Base-by-base conservation (phyloP, 1,284 basidiomycete genomes). In the Laetiporus sulphureus region DNA sequence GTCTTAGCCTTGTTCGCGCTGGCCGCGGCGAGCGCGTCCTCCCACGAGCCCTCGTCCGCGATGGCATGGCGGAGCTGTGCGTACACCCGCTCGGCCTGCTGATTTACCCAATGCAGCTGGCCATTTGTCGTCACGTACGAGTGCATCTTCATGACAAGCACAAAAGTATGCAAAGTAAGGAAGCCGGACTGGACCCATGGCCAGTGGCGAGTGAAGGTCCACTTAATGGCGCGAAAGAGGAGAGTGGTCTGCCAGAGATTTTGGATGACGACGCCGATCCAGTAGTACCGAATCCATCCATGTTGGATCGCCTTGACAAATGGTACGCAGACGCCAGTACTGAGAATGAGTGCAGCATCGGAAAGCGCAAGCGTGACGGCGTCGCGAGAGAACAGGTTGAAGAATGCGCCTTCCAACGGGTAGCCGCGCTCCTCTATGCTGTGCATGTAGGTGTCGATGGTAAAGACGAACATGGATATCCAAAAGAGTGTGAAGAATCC, bases 161-260 rank as follows among this genome's bases (percentile, higher is more conserved):
- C 83, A 6, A 96, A 67, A 11, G 85, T 80, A 61, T 94, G 95
- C n/a, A 98, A 66, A 0, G 92, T 94, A 40, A 98, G 72, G 65
- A 93, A 98, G 6, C 94, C 94, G 0, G 91, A 91, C 62, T 99
- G 95, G 1, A 98, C 94, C 94, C 95, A 97, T 29, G 91, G 92
- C 94, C 93, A 98, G 52, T 92, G 76, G 40, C 90, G 67, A 50
- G 89, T 78, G 59, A 87, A 90, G 0, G 88, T 91, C 88, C 89
- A 93, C 22, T 67, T 75, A n/a, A 96, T 73, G 2, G 85, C 84
- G 12, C 71, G 64, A 23, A 71, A 73, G 10, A 96, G 70, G 20
- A 91, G 77, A 0, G 66, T 54, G 0, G 83, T 76, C 62, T 96
- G 92, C 46, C 83, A 75, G 8, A 73, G 30, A 60, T 95, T 90